A percentile compares a stretch with the other conserved stretches of the same genome.
Conservation (phyloP, 345 rosid species). For the Citrus australasica region DNA sequence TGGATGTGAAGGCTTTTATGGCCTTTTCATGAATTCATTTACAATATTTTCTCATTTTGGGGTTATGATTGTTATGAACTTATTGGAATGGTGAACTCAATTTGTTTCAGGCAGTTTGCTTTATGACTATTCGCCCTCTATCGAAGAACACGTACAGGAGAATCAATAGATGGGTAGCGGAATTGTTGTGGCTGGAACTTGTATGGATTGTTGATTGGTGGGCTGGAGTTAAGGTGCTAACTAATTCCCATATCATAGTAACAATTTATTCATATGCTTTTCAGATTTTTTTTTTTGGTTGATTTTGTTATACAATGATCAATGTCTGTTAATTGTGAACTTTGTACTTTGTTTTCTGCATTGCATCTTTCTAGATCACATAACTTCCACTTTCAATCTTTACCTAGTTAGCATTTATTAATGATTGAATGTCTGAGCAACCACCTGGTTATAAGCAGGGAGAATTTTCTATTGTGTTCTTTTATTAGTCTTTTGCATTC, state of each 20-base stretch:
- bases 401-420: neutral
- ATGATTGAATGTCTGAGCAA: neutral
- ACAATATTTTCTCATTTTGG: neutral
- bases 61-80: neutral
- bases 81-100: neutral
- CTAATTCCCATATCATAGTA: neutral
- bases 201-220: conserved; percentile 98
- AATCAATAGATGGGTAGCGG: conserved; percentile 69
- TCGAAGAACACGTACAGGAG: conserved; percentile 73
- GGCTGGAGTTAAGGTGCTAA: conserved; percentile 79
- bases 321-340: neutral
- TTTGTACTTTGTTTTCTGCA: neutral
- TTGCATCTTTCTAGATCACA: neutral
- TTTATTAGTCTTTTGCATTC: neutral
- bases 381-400: neutral
- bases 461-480: too few species aligned
- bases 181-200: conserved; percentile 86
- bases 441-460: neutral
- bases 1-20: neutral
- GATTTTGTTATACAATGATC: neutral
- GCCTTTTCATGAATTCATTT: neutral
- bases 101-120: conserved; percentile 69
- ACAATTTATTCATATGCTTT: neutral
- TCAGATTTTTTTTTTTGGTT: neutral
- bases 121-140: conserved; percentile 65